Evolutionary conservation across 768 basidiomycete genomes (phyloP), one percentile per base, ranked within the genome.

Genomic region (Tulasnella sp.): DNA sequence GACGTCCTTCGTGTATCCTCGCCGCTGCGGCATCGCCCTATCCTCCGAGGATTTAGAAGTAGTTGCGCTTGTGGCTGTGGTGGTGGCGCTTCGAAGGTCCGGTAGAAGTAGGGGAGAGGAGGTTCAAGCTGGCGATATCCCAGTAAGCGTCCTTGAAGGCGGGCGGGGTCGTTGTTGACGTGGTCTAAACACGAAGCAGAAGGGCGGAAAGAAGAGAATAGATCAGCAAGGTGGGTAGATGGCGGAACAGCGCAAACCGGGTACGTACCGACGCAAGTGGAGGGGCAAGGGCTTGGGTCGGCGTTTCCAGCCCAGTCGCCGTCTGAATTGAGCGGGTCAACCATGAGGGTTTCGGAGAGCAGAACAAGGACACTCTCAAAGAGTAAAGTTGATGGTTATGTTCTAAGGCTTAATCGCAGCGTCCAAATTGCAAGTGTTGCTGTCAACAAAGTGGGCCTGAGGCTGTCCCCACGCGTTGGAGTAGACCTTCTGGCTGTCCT

Each of bases 101-200:
- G 60, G 28, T 28, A 24, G 58, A 60, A 31, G 58, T n/a, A 6
- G 58, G 58, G 58, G 58, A n/a, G 28, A 60, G 58, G 58, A 60
- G 16, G 58, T 11, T 31, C 18, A 84, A n/a, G 50, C 77, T 34
- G 46, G 81, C 79, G 46, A 84, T 72, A 54, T 83, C 80, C 84
- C 84, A 83, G 64, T 83, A 82, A 3, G 83, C 82, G 80, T 84
- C 82, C 24, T 44, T 54, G 78, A 84, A 84, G 5, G 81, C 81
- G 3, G n/a, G 41, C 42, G 20, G 83, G 83, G 77, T 82, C 82
- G 78, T 83, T 82, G 77, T 84, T 80, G 28, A 84, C 83, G 73
- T 81, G 82, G 72, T 80, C 82, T 84, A 37, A 34, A 77, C 22
- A 37, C 3, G 40, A 24, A 42, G 40, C 3, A 31, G 16, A 24